Evolutionary conservation across 371 early-diverging fungal species (phyloP).

Genomic region (Chytridiales sp.): DNA sequence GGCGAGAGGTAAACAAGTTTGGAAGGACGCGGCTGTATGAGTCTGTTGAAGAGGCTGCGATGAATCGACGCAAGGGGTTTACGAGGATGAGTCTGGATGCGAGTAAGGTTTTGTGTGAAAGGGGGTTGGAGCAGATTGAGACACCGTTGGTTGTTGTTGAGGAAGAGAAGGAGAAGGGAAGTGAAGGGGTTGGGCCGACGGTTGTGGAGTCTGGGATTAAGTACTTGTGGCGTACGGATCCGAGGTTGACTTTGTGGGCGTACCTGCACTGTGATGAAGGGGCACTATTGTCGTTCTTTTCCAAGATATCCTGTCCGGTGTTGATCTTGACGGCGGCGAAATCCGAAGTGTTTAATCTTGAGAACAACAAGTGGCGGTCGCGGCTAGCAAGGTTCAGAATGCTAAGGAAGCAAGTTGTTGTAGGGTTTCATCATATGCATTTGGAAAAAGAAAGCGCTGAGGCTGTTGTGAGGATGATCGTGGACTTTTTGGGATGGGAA

Average conservation of each 20-base stretch:
- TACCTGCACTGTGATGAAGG: constrained; percentile 29
- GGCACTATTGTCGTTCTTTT: constrained; percentile 17
- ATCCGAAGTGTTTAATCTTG: constrained; percentile 17
- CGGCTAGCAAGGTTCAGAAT: constrained; percentile 19
- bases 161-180: no score
- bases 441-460: constrained; percentile 28
- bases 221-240: constrained; percentile 32
- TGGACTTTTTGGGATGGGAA: constrained; percentile 22
- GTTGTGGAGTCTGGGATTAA: no score
- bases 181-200: no score
- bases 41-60: constrained; percentile 22
- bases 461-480: constrained; percentile 15
- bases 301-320: constrained; percentile 20
- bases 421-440: constrained; percentile 32
- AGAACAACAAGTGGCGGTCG: constrained; percentile 1
- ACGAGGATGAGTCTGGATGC: constrained; percentile 23
- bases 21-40: constrained; percentile 19
- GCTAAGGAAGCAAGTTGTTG: constrained; percentile 19
- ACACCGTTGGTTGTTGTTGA: no score
- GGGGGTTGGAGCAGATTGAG: constrained; percentile 19
- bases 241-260: constrained; percentile 27
- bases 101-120: constrained; percentile 18
- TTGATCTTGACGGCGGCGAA: constrained; percentile 17
- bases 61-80: constrained; percentile 18
- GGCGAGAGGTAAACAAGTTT: constrained; percentile 12